Evolutionary conservation across 495 filamentous ascomycete species (phyloP), one percentile per base, ranked within the genome.

Genomic region (Apodospora peruviana): DNA sequence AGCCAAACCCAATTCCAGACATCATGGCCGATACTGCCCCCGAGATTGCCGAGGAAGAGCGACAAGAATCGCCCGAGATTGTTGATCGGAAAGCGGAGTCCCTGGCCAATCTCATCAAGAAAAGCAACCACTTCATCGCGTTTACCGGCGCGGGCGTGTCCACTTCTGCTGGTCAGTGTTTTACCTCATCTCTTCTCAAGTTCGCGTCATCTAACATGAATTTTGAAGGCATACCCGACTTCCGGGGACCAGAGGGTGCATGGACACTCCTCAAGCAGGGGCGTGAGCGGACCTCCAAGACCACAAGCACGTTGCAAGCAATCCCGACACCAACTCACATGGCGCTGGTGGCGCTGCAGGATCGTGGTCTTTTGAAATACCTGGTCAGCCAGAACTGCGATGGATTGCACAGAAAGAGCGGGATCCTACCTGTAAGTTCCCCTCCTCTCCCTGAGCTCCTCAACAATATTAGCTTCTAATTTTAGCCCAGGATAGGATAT

Each of bases 341-440:
- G 70, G 73, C 71, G 4, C 61, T 76, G 2, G 73, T 74, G 0
- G 70, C 67, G 48, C 48, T 74, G 36, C 71, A 74, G 43, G 62
- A 70, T 22, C 53, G 50, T 2, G 68, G 65, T 9, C 45, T 71
- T 2, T 32, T 73, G 39, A 74, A 70, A 49, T 67, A 72, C 50
- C 44, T 74, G 20, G 50, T 76, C 29, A 72, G 69, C 54, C 68
- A 74, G 50, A 74, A 76, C 51, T 74, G 71, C 53, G 71, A 76
- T 48, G 69, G 66, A 0, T 53, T 74, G 22, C 70, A 76, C 44
- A 59, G 72, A 20, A 65, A 52, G 49, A 73, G 69, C 47, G 71
- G 71, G 3, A 72, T 74, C 14, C 35, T 64, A 22, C 66, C 71
- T 16, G 71, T 70, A 39, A 51, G 59, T 59, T 2, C 18, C 19